Evolutionary conservation across 371 early-diverging fungal genomes (phyloP).

Genomic region (Mucor indicus): DNA sequence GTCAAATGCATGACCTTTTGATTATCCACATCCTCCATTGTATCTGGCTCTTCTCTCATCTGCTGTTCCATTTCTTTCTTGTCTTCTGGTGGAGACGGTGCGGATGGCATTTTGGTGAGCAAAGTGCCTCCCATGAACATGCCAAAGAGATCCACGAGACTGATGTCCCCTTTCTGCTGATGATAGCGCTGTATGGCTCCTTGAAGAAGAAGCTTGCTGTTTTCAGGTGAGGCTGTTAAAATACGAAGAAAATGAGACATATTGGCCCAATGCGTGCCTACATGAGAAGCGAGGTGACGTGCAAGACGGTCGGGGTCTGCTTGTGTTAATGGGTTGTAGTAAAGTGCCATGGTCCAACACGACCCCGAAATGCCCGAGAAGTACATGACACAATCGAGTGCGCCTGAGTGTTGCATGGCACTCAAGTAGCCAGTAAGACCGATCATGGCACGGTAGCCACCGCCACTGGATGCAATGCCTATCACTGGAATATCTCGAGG

Average conservation of each 20-base stretch:
- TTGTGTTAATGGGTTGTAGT: constrained; percentile 27
- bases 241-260: constrained; percentile 35
- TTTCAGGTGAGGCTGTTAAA: constrained; percentile 30
- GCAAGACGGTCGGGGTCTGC: constrained; percentile 17
- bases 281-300: constrained; percentile 26
- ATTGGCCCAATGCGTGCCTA: constrained; percentile 44
- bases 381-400: constrained; percentile 61
- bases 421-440: constrained; percentile 57
- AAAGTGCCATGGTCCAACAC: constrained; percentile 52
- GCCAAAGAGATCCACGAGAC: constrained; percentile 71
- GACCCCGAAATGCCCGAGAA: constrained; percentile 60
- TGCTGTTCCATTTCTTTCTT: constrained; percentile 11
- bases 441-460: constrained; percentile 74
- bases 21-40: constrained; percentile 13
- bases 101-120: constrained; percentile 34
- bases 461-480: constrained; percentile 69
- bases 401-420: constrained; percentile 54
- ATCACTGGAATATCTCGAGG: constrained; percentile 63
- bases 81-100: background rate
- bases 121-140: constrained; percentile 58
- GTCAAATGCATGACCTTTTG: constrained; percentile 16
- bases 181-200: constrained; percentile 52
- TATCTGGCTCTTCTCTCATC: background rate
- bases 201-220: constrained; percentile 47
- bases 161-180: constrained; percentile 45